Base-by-base conservation (phyloP, 495 filamentous ascomycete species). In the Alectoria sarmentosa region DNA sequence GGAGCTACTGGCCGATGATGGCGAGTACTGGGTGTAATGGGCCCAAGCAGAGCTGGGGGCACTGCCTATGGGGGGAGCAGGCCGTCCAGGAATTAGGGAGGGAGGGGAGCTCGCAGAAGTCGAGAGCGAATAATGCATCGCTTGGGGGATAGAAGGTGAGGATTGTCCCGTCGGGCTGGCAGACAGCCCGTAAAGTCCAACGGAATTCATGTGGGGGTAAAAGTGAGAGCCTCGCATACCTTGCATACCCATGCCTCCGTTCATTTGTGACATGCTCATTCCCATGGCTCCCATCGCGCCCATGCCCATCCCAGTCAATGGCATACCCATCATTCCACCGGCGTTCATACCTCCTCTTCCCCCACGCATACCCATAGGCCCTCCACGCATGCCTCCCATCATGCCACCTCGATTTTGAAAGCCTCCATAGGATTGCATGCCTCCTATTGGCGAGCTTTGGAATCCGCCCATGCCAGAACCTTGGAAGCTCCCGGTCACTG, bases 341-440 rank as follows among this genome's bases (percentile, higher is more conserved):
- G 79, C 75, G 23, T 68, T 76, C 48, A 80, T 77, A 58, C 83
- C 85, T 55, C 85, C 89, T 42, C 88, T 78, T 46, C 89, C 84
- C 55, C 90, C 87, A 62, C 88, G 83, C 89, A 92, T 92, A 23
- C 78, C 77, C 57, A 80, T 82, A 56, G 80, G 76, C 19, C 84
- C 84, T 52, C 88, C 88, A 62, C 88, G 84, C 84, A 89, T 90
- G 37, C 78, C 80, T 56, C 83, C 80, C 78, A 88, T 87, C 57
- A 71, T 73, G 14, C 85, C 86, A 41, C 84, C 83, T 26, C 86
- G 81, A 71, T 83, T 84, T 66, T 83, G 83, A 70, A 86, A 88
- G 66, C 79, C 76, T 23, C 73, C 80, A 64, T 81, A 85, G 64
- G 81, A 79, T 36, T 78, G 80, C 81, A 87, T 84, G 19, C 78